A percentile compares a stretch with the other conserved stretches of the same genome.
These are phyloP conservation scores for Oxyria digyna DNA, from an alignment of 148 eudicot species.

Conservation along the genomic window DNA sequence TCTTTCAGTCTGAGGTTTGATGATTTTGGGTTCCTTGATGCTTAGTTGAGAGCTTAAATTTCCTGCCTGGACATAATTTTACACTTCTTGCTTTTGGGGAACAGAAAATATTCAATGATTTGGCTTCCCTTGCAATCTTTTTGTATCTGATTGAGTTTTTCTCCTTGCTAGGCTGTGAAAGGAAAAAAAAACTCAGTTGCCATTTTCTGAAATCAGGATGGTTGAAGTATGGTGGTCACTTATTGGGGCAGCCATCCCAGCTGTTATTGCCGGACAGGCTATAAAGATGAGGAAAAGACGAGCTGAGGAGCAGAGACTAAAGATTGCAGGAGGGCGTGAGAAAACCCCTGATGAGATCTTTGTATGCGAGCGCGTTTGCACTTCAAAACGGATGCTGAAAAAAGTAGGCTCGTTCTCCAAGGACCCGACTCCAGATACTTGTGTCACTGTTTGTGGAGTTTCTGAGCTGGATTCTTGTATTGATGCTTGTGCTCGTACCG, in stretches of 20 bases:
- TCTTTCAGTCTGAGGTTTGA: background rate
- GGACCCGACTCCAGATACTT: constrained; percentile 53
- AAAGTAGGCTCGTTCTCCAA: constrained; percentile 58
- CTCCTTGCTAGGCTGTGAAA: background rate
- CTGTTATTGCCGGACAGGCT: constrained; percentile 44
- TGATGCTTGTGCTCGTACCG: constrained; percentile 55
- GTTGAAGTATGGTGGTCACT: constrained; percentile 63
- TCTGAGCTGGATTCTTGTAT: constrained; percentile 60
- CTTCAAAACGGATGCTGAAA: constrained; percentile 57
- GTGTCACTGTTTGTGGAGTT: constrained; percentile 56
- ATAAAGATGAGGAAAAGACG: constrained; percentile 43
- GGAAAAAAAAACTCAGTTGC: no score
- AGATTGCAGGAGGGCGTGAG: constrained; percentile 42
- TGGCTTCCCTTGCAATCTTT: no score
- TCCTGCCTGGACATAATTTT: background rate
- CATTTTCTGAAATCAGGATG: constrained; percentile 14
- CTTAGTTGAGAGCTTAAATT: background rate
- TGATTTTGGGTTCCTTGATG: background rate
- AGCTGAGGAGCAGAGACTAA: constrained; percentile 46
- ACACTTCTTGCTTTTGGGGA: background rate
- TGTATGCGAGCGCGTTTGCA: constrained; percentile 59
- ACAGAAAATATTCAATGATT: background rate
- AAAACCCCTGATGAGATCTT: constrained; percentile 49
- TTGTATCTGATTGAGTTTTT: background rate
- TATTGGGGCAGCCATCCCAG: constrained; percentile 50